These are phyloP conservation scores for Wickerhamiella kurtzmanii DNA, from an alignment of 805 yeast species.

Conservation along the genomic window DNA sequence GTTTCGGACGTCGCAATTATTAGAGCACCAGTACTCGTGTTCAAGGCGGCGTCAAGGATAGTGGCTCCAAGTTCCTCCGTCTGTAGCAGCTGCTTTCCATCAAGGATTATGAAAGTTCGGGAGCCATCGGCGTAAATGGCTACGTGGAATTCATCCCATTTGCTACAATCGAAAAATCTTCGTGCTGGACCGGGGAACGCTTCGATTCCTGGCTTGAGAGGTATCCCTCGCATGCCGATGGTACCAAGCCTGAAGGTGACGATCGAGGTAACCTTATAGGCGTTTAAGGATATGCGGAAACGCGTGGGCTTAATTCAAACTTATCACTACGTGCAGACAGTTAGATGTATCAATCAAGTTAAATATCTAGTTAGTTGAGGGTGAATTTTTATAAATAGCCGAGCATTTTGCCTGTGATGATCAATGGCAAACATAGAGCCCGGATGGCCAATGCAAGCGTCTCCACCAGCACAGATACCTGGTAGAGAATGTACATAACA, in stretches of 20 bases:
- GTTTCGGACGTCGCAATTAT: conserved; percentile 19
- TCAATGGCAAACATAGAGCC: conserved; percentile 21
- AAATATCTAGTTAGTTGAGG: not conserved
- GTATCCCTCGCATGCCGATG: not conserved
- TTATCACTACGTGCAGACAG: not conserved
- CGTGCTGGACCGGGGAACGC: conserved; percentile 55
- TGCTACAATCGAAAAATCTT: conserved; percentile 33
- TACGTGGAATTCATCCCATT: conserved; percentile 54
- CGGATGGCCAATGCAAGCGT: conserved; percentile 19
- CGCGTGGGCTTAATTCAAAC: no score
- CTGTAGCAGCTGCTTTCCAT: conserved; percentile 44
- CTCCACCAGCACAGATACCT: conserved; percentile 21
- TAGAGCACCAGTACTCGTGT: conserved; percentile 39
- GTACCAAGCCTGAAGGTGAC: no score
- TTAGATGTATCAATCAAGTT: not conserved
- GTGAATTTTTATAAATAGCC: conserved; percentile 4
- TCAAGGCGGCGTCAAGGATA: conserved; percentile 52
- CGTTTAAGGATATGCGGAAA: not conserved
- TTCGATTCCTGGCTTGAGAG: conserved; percentile 1
- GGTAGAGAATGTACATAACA: conserved; percentile 22
- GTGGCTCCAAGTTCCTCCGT: conserved; percentile 61
- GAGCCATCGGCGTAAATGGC: conserved; percentile 75
- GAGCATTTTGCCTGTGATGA: conserved; percentile 16
- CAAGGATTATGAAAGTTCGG: conserved; percentile 55
- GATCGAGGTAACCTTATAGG: no score